phyloP scores from a whole-genome alignment of 208 protist genomes.

The Acanthamoeba rhysodes region DNA sequence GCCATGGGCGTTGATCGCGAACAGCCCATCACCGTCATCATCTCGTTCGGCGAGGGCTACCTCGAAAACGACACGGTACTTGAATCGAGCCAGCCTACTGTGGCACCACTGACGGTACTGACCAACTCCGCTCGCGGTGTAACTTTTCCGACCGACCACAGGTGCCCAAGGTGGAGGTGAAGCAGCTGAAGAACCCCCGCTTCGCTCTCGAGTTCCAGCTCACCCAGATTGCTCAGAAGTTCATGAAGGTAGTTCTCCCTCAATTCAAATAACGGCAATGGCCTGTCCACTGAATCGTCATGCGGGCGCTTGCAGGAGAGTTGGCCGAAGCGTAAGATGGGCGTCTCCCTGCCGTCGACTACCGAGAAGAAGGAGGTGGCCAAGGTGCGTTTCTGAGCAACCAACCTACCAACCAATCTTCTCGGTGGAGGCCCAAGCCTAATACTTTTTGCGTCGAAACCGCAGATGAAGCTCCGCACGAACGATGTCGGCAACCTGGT shows the following conservation, averaged over 20 bases:
- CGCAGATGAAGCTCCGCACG: slow-evolving; percentile 39
- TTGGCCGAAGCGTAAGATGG: slow-evolving; percentile 51
- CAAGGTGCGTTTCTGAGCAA: not conserved
- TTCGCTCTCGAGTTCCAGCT: slow-evolving; percentile 59
- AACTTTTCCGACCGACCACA: not conserved
- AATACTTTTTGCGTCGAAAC: not conserved
- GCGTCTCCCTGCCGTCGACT: not conserved
- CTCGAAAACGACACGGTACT: slow-evolving; percentile 37
- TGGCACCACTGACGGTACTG: too few species aligned
- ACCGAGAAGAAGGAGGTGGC: not conserved
- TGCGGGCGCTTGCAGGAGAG: not conserved
- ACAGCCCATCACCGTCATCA: slow-evolving; percentile 40
- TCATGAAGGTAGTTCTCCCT: not conserved
- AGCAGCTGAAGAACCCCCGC: slow-evolving; percentile 35
- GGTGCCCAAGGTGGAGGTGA: slow-evolving; percentile 49
- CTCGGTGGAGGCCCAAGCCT: not conserved
- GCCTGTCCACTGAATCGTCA: too few species aligned
- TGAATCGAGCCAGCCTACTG: too few species aligned
- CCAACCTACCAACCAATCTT: not conserved
- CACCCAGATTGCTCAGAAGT: slow-evolving; percentile 9
- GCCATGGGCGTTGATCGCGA: slow-evolving; percentile 54
- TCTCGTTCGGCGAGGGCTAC: slow-evolving; percentile 35
- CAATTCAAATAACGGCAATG: too few species aligned
- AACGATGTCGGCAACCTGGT: slow-evolving; percentile 18
- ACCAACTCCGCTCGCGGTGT: too few species aligned